phyloP scores from a whole-genome alignment of 139 green algal genomes.

The Auxenochlorella protothecoides region DNA sequence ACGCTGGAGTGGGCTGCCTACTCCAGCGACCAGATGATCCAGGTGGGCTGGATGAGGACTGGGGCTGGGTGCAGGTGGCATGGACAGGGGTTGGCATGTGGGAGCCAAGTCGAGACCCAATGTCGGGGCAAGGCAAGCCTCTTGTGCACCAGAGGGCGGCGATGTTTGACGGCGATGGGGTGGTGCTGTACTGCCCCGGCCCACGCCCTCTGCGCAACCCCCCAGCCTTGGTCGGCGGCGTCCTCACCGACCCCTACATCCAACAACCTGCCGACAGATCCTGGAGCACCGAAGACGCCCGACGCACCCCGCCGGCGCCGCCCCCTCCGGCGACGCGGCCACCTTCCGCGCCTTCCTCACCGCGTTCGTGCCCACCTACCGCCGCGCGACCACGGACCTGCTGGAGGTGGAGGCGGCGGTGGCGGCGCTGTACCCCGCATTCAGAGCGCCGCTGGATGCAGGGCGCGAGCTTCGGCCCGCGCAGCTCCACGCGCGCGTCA shows the following conservation, averaged over 20 bases:
- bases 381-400: conserved; percentile 19
- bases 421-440: neutral
- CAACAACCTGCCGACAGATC: conserved; percentile 4
- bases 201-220: neutral
- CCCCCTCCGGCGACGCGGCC: neutral
- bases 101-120: too few relatives aligned
- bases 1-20: conserved; percentile 23
- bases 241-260: neutral
- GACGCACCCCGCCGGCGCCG: neutral
- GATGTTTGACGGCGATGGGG: too few relatives aligned
- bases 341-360: conserved; percentile 11
- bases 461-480: neutral
- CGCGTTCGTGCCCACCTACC: conserved; percentile 6
- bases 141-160: too few relatives aligned
- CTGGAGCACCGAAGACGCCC: neutral
- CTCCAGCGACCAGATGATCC: conserved; percentile 2
- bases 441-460: too few relatives aligned
- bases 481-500: neutral
- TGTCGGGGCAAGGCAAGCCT: too few relatives aligned
- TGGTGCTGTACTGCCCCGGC: too few relatives aligned
- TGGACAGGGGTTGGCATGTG: too few relatives aligned
- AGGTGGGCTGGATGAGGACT: conserved; percentile 3
- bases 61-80: neutral
- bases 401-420: conserved; percentile 8
- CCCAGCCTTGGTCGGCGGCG: neutral